Conservation (phyloP, 2,329 filamentous ascomycete genomes). For the Hypocreales sp. region DNA sequence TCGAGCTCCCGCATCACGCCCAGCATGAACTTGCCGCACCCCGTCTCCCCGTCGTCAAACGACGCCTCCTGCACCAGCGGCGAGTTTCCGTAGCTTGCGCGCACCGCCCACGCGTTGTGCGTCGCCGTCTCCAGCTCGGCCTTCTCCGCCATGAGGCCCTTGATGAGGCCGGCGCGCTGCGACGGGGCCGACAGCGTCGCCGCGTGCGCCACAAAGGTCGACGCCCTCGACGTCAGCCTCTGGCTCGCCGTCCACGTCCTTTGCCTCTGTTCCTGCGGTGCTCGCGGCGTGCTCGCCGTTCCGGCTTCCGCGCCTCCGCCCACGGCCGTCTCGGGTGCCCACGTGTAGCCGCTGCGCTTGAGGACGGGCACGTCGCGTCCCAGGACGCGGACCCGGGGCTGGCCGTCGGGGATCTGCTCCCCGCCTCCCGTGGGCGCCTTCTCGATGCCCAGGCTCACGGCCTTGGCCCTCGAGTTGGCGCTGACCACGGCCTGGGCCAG, state of each 20-base stretch:
- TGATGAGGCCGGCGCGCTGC: conserved; percentile 27
- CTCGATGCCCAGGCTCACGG: conserved; percentile 58
- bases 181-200: conserved; percentile 18
- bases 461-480: conserved; percentile 64
- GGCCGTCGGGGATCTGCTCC: conserved; percentile 58
- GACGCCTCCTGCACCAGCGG: conserved; percentile 31
- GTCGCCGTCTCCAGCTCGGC: conserved; percentile 35
- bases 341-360: conserved; percentile 58
- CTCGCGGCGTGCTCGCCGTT: conserved; percentile 5
- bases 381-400: conserved; percentile 58
- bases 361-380: conserved; percentile 60
- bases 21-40: conserved; percentile 40
- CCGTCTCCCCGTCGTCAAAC: conserved; percentile 46
- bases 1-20: conserved; percentile 35
- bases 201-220: conserved; percentile 42
- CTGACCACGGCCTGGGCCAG: conserved; percentile 74
- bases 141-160: conserved; percentile 30
- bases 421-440: conserved; percentile 49
- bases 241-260: conserved; percentile 35
- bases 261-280: conserved; percentile 6
- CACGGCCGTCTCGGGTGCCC: conserved; percentile 8
- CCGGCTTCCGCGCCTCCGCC: background rate
- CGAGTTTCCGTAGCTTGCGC: conserved; percentile 18
- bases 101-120: conserved; percentile 41
- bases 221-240: conserved; percentile 34